Conservation (phyloP, 2,329 filamentous ascomycete species). For the Alternaria hordeiaustralica region DNA sequence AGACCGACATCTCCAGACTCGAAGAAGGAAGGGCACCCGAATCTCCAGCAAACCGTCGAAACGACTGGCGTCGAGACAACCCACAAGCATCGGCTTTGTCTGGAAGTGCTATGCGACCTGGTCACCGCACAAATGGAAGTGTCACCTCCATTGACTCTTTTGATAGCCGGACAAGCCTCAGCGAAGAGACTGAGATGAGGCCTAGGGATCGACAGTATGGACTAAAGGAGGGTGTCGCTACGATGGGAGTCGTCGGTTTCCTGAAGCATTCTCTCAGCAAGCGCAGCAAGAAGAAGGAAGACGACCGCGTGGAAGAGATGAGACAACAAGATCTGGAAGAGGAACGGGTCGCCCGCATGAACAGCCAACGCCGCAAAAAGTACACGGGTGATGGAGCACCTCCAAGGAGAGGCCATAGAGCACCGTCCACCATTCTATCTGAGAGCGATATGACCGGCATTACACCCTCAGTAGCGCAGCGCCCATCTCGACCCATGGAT, state of each 20-base stretch:
- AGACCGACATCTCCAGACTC: conserved; percentile 55
- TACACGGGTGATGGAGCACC: conserved; percentile 71
- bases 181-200: conserved; percentile 34
- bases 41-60: conserved; percentile 49
- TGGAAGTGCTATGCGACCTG: conserved; percentile 56
- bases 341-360: conserved; percentile 59
- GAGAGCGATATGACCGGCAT: conserved; percentile 52
- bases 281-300: conserved; percentile 64
- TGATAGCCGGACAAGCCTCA: conserved; percentile 49
- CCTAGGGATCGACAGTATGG: conserved; percentile 42
- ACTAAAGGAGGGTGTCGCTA: conserved; percentile 57
- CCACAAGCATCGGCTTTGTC: conserved; percentile 43
- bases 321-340: conserved; percentile 60
- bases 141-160: conserved; percentile 50
- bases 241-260: conserved; percentile 49
- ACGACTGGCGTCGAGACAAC: conserved; percentile 46
- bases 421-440: conserved; percentile 52
- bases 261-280: conserved; percentile 55
- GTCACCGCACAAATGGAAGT: conserved; percentile 42
- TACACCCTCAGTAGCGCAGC: conserved; percentile 51
- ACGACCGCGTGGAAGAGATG: conserved; percentile 65
- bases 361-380: conserved; percentile 63
- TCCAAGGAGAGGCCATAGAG: conserved; percentile 37
- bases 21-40: conserved; percentile 62
- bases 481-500: conserved; percentile 40